These are phyloP conservation scores for Zelopaecilomyces penicillatus DNA, from an alignment of 2,329 filamentous ascomycete genomes.

Conservation along the genomic window DNA sequence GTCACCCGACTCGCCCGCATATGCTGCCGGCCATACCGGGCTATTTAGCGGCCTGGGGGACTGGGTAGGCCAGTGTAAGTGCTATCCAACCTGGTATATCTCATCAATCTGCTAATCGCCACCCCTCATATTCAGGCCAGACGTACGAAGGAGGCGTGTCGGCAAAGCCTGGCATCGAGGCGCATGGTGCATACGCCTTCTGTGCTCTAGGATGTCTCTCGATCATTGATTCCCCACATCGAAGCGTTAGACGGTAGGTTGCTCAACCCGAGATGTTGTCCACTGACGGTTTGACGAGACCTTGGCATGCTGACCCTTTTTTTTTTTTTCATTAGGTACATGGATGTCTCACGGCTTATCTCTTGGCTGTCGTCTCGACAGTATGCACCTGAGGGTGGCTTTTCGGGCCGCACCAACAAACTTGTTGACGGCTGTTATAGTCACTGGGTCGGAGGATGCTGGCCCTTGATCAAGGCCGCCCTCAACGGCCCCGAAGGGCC, in stretches of 20 bases:
- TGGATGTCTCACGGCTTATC: constrained; percentile 69
- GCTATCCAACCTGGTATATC: constrained; percentile 12
- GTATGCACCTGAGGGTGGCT: constrained; percentile 83
- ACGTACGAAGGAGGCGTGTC: constrained; percentile 93
- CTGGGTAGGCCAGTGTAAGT: constrained; percentile 73
- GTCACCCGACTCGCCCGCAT: constrained; percentile 61
- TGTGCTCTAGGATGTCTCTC: constrained; percentile 84
- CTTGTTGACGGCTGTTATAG: constrained; percentile 97
- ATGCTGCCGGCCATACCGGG: constrained; percentile 49
- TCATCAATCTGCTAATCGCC: constrained; percentile 10
- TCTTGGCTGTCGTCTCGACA: constrained; percentile 87
- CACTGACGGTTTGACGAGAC: constrained; percentile 22
- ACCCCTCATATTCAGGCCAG: constrained; percentile 53
- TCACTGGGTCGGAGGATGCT: constrained; percentile 95
- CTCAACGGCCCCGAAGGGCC: constrained; percentile 44
- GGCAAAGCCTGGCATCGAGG: constrained; percentile 76
- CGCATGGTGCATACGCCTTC: constrained; percentile 94
- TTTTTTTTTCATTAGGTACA: constrained; percentile 54
- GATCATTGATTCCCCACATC: constrained; percentile 71
- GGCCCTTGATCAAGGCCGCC: constrained; percentile 79
- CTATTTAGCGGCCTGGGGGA: constrained; percentile 68
- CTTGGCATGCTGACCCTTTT: constrained; percentile 24
- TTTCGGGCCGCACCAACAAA: constrained; percentile 93
- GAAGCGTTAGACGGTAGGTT: constrained; percentile 62
- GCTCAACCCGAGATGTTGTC: constrained; percentile 12